Conservation (phyloP, 2,329 filamentous ascomycete genomes). For the Cercospora nicotianae region DNA sequence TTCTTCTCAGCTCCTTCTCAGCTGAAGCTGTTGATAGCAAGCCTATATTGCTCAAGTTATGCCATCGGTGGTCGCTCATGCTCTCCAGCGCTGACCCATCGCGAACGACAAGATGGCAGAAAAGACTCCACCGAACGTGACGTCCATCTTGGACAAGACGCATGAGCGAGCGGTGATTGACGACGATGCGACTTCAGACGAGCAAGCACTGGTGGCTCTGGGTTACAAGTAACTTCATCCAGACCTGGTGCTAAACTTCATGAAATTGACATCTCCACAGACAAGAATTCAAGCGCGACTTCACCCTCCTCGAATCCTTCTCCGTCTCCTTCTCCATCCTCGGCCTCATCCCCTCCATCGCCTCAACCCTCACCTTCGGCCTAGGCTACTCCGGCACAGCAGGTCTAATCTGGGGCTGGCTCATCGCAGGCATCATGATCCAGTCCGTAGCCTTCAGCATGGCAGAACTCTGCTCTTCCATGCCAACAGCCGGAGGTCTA, state of each 20-base stretch:
- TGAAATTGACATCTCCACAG: too few species aligned
- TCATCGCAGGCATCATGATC: constrained; percentile 37
- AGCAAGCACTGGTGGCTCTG: constrained; percentile 22
- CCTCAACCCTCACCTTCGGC: constrained; percentile 41
- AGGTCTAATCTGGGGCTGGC: constrained; percentile 38
- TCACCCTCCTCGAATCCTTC: constrained; percentile 39
- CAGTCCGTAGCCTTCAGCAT: constrained; percentile 40
- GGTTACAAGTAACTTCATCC: constrained; percentile 34
- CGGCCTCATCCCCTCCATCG: constrained; percentile 43
- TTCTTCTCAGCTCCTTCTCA: background rate
- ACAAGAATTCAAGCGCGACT: constrained; percentile 34
- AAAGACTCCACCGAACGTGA: constrained; percentile 14
- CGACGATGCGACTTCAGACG: constrained; percentile 23
- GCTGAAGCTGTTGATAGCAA: background rate
- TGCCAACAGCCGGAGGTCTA: constrained; percentile 45
- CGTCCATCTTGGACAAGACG: constrained; percentile 22
- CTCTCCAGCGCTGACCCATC: background rate
- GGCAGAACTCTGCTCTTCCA: constrained; percentile 40
- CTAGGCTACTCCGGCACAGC: constrained; percentile 36
- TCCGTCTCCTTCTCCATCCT: constrained; percentile 41
- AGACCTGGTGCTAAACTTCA: too few species aligned
- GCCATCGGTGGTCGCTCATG: background rate
- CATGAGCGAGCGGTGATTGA: constrained; percentile 25
- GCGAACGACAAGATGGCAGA: background rate
- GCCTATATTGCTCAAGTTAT: too few species aligned